A percentile compares a stretch with the other conserved stretches of the same genome.
Evolutionary conservation across 148 eudicot genomes (phyloP).

Genomic region (Chenopodium suecicum): DNA sequence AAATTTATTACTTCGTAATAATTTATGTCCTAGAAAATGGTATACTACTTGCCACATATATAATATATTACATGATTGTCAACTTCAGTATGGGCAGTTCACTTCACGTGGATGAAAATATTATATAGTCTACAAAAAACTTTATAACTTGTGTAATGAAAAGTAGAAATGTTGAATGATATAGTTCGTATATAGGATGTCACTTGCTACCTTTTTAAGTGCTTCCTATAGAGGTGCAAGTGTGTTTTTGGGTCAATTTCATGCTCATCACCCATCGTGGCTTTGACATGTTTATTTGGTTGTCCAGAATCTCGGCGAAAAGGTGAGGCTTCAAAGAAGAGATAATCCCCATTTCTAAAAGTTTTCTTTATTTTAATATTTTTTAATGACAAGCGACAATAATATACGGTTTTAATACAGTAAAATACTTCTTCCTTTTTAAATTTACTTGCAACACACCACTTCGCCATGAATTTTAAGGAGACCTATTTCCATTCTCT

Average conservation of each 20-base stretch:
- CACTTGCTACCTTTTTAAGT: not conserved
- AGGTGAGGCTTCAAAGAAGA: conserved; percentile 1
- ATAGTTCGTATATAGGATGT: not conserved
- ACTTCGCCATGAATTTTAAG: no score
- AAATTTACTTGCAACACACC: no score
- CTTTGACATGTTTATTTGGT: conserved; percentile 2
- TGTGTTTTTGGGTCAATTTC: conserved; percentile 7
- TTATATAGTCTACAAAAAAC: not conserved
- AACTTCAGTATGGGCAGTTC: not conserved
- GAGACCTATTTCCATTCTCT: no score
- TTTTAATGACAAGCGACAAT: no score
- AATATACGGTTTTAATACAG: no score
- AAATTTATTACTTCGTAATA: no score
- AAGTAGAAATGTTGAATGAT: not conserved
- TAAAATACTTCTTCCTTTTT: no score
- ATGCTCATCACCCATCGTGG: conserved; percentile 6
- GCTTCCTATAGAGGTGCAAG: not conserved
- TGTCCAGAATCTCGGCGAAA: conserved; percentile 15
- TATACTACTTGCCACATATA: not conserved
- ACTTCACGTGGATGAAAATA: not conserved
- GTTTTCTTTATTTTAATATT: no score
- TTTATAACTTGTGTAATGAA: not conserved
- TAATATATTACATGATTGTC: not conserved
- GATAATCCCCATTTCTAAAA: not conserved
- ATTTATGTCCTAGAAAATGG: not conserved